Evolutionary conservation across 169 alveolate species (phyloP), one percentile per base, ranked within the genome.

Genomic region (Plasmodium cynomolgi): DNA sequence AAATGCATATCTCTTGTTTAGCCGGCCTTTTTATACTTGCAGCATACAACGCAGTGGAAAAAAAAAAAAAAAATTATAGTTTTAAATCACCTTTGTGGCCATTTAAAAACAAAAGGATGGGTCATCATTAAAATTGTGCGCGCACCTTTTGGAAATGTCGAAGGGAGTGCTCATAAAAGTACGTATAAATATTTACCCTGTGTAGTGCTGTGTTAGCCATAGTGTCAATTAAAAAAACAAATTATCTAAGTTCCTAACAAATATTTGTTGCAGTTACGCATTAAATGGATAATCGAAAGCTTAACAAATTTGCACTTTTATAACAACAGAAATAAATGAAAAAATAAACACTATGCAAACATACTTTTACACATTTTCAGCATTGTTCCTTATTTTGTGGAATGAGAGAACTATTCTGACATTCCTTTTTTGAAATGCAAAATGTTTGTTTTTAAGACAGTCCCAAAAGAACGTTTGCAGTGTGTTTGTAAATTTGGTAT

Each of bases 391-490:
- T n/a, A 17, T 81, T 44, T 82, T 37, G 62, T 58, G 26, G 90
- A 54, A 82, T 17, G 79, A 31, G 56, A 44, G 20, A 15, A 82
- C 72, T 37, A 33, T 37, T 80, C 58, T 50, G 71, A 82, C 81
- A 50, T 82, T 56, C 68, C 37, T 54, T 80, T 80, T 58, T 82
- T 82, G 72, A 81, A 56, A 82, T 50, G 71, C 56, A 54, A 82
- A 58, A 82, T 82, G 90, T 54, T 23, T 41, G 34, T 58, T 82
- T 44, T 82, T 54, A 56, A 56, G 80, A 82, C 80, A 54, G 62
- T 58, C 31, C 58, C 80, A 20, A 47, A 82, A 39, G 33, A 82
- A 8, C 37, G 37, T 58, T 37, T 80, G 26, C 15, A 6, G 29
- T 39, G 58, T 79, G 11, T 44, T 81, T 81, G 85, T 39, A 20